Conservation (phyloP, 805 yeast species). For the Wickerhamomyces alni region DNA sequence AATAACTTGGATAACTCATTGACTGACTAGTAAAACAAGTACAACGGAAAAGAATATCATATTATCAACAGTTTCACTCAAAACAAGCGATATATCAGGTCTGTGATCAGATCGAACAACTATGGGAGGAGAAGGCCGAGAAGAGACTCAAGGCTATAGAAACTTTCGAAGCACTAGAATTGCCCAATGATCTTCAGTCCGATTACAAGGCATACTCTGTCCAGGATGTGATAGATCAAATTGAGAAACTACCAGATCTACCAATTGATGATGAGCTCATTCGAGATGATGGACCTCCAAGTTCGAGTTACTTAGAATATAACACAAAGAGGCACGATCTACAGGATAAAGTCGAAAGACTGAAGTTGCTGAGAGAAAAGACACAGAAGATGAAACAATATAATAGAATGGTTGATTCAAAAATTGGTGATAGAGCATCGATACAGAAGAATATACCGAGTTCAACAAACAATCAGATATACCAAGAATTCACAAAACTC, state of each 20-base stretch:
- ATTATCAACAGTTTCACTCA: conserved; percentile 12
- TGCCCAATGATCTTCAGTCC: conserved; percentile 13
- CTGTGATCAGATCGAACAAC: conserved; percentile 14
- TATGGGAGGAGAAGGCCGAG: conserved; percentile 9
- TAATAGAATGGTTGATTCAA: conserved; percentile 5
- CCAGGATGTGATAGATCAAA: conserved; percentile 11
- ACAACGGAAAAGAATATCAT: conserved; percentile 5
- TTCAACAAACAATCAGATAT: conserved; percentile 9
- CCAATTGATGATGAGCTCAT: conserved; percentile 1
- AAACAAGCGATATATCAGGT: conserved; percentile 17
- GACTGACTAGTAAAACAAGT: conserved; percentile 5
- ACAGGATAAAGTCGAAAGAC: conserved; percentile 1
- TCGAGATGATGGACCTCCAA: neutral
- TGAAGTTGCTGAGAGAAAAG: conserved; percentile 7
- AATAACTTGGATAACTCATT: too few relatives aligned
- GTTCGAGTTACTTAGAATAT: conserved; percentile 4
- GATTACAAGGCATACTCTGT: conserved; percentile 15
- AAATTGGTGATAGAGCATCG: conserved; percentile 15
- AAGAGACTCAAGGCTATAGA: conserved; percentile 3
- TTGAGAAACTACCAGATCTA: conserved; percentile 16
- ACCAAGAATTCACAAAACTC: conserved; percentile 14
- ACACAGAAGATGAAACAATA: conserved; percentile 6
- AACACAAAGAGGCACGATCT: conserved; percentile 7
- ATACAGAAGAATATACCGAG: conserved; percentile 13
- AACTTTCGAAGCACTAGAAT: conserved; percentile 6